phyloP scores from a whole-genome alignment of 2,329 filamentous ascomycete species.

The Aspergillus quadricinctus region DNA sequence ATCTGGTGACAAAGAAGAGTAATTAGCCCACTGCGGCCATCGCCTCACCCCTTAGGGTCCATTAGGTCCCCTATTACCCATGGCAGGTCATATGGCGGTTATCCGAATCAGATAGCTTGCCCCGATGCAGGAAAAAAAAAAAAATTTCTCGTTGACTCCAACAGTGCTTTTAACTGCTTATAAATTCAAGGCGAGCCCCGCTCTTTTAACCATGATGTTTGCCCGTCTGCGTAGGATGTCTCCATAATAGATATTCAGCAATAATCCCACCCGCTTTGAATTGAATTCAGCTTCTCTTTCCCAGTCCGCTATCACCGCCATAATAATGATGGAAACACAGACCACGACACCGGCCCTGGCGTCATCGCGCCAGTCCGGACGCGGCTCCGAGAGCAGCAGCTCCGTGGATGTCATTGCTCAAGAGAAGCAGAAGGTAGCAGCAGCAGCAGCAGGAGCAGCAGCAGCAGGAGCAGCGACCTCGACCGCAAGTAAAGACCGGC shows the following conservation, averaged over 20 bases:
- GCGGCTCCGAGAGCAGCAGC: slow-evolving; percentile 24
- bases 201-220: background rate
- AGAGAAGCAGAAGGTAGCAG: slow-evolving; percentile 23
- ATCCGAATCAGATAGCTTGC: slow-evolving; percentile 2
- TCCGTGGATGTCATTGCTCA: slow-evolving; percentile 21
- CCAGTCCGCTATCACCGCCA: background rate
- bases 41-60: slow-evolving; percentile 10
- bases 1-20: slow-evolving; percentile 17
- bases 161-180: background rate
- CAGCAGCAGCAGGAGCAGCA: too few relatives aligned
- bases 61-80: slow-evolving; percentile 1
- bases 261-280: background rate
- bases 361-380: slow-evolving; percentile 18
- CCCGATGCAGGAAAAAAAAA: background rate
- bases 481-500: slow-evolving; percentile 4
- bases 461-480: slow-evolving; percentile 4
- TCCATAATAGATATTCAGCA: background rate
- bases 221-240: background rate
- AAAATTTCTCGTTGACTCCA: background rate
- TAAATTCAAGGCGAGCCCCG: background rate
- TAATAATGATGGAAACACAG: slow-evolving; percentile 15
- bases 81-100: slow-evolving; percentile 19
- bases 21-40: slow-evolving; percentile 13
- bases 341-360: slow-evolving; percentile 11
- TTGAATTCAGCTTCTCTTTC: background rate